A percentile compares a stretch with the other conserved stretches of the same genome.
Conservation (phyloP, 202 grass and related monocot genomes). For the Alloteropsis angusta region DNA sequence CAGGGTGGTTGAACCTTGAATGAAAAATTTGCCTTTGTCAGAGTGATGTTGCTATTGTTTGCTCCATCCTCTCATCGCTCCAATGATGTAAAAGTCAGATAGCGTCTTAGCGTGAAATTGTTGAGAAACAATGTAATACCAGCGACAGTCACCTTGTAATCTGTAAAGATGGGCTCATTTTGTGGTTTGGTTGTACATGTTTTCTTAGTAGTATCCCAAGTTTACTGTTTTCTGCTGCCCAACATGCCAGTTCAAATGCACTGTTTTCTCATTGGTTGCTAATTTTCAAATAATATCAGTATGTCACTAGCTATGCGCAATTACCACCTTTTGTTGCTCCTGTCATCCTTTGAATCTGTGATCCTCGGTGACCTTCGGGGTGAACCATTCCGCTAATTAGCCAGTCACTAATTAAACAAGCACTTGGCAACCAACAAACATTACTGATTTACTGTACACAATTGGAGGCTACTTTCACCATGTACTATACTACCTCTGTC, state of each 20-base stretch:
- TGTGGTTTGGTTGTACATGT: background rate
- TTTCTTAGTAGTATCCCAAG: background rate
- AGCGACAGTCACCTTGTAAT: background rate
- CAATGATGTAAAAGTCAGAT: constrained; percentile 2
- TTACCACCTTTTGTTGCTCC: too few relatives aligned
- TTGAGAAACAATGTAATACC: background rate
- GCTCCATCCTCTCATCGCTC: background rate
- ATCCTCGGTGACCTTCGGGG: too few relatives aligned
- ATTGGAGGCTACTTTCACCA: too few relatives aligned
- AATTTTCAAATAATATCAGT: too few relatives aligned
- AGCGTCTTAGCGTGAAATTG: background rate
- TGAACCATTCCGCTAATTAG: too few relatives aligned
- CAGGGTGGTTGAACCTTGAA: constrained; percentile 34
- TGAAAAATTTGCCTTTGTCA: background rate
- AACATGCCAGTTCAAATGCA: background rate
- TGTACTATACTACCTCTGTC: too few relatives aligned
- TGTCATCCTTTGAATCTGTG: too few relatives aligned
- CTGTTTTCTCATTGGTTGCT: background rate
- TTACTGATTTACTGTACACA: too few relatives aligned
- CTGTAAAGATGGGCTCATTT: background rate
- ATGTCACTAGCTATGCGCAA: too few relatives aligned
- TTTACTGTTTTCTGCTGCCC: background rate
- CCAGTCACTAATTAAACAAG: too few relatives aligned
- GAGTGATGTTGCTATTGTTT: constrained; percentile 1
- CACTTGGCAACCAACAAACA: too few relatives aligned